Percentiles rank a stretch among this genome's conserved stretches.
phyloP scores from a whole-genome alignment of 768 basidiomycete genomes.

The Lepiota subincarnata region DNA sequence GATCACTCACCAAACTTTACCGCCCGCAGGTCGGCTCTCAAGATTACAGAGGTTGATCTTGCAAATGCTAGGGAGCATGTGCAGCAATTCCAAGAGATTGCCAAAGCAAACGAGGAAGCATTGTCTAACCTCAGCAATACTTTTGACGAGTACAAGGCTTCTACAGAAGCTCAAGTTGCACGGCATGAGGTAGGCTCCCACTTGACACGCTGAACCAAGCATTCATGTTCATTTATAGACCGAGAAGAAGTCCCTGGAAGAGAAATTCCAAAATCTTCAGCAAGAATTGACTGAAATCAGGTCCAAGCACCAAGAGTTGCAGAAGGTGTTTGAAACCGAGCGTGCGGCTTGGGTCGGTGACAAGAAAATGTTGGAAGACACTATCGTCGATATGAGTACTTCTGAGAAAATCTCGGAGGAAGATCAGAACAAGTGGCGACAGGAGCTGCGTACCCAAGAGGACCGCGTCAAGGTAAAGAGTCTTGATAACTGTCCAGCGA shows the following conservation, averaged over 20 bases:
- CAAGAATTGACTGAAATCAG: slow-evolving; percentile 49
- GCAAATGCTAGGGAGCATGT: slow-evolving; percentile 66
- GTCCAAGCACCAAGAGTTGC: slow-evolving; percentile 51
- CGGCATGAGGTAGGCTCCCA: slow-evolving; percentile 56
- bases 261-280: slow-evolving; percentile 51
- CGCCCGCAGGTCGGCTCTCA: slow-evolving; percentile 58
- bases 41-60: slow-evolving; percentile 75
- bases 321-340: slow-evolving; percentile 64
- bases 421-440: slow-evolving; percentile 60
- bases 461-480: slow-evolving; percentile 60
- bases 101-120: slow-evolving; percentile 76
- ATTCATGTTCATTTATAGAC: slow-evolving; percentile 37
- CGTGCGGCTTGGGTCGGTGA: slow-evolving; percentile 69
- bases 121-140: slow-evolving; percentile 64
- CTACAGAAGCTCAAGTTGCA: slow-evolving; percentile 65
- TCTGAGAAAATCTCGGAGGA: slow-evolving; percentile 67
- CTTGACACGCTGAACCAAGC: not conserved
- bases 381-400: slow-evolving; percentile 74
- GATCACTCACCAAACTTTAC: not conserved
- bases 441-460: slow-evolving; percentile 62
- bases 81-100: slow-evolving; percentile 84
- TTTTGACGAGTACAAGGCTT: slow-evolving; percentile 75
- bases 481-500: not conserved
- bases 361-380: slow-evolving; percentile 78
- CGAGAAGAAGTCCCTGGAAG: slow-evolving; percentile 59